These are phyloP conservation scores for Discostella stelligeroides DNA, from an alignment of 108 stramenopile species.

Conservation along the genomic window DNA sequence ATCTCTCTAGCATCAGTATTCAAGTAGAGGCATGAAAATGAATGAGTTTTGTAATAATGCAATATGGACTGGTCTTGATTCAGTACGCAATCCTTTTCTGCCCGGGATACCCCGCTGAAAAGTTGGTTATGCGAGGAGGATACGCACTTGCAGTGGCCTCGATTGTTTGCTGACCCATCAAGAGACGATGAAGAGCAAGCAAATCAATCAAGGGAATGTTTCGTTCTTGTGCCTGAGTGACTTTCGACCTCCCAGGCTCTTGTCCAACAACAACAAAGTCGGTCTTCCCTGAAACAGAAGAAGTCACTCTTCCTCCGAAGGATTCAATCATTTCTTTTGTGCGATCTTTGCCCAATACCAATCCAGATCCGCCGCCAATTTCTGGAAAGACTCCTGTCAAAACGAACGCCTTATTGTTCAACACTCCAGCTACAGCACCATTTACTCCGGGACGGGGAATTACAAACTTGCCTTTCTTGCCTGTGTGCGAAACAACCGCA, in stretches of 20 bases:
- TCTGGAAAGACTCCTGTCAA: conserved; percentile 68
- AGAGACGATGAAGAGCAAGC: conserved; percentile 22
- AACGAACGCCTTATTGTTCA: conserved; percentile 54
- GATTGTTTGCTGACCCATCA: conserved; percentile 24
- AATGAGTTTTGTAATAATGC: no score
- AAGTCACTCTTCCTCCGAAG: conserved; percentile 57
- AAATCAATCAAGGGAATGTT: conserved; percentile 34
- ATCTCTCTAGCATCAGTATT: no score
- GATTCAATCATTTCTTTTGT: conserved; percentile 52
- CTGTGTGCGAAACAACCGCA: conserved; percentile 13
- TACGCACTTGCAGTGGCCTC: conserved; percentile 26
- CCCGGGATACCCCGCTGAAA: conserved; percentile 38
- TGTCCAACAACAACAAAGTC: conserved; percentile 61
- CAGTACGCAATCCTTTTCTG: conserved; percentile 15
- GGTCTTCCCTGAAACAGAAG: conserved; percentile 52
- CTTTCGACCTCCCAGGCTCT: conserved; percentile 62
- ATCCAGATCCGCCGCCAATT: conserved; percentile 62
- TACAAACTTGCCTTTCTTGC: conserved; percentile 39
- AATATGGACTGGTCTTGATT: background rate
- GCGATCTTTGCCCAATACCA: conserved; percentile 54
- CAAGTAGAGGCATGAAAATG: no score
- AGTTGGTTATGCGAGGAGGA: conserved; percentile 43
- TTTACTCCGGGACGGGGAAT: conserved; percentile 57
- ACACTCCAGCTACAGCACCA: conserved; percentile 43
- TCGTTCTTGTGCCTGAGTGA: conserved; percentile 38